Evolutionary conservation across 2,329 filamentous ascomycete species (phyloP).

Genomic region (Talaromyces sp.): DNA sequence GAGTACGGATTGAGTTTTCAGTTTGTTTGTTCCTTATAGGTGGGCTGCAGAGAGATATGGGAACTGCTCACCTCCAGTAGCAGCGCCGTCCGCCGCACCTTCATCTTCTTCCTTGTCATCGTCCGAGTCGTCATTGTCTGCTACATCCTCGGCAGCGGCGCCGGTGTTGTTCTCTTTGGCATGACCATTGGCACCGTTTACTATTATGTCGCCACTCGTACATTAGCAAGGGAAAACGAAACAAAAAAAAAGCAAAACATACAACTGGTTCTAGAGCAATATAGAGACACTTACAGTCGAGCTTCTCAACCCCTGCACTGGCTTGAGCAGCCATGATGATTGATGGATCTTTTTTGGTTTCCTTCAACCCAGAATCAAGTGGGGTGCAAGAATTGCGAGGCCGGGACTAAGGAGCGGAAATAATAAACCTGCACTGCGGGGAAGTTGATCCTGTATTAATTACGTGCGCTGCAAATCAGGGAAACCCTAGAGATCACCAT

Average conservation of each 20-base stretch:
- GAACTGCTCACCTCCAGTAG: constrained; percentile 30
- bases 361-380: constrained; percentile 10
- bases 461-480: background rate
- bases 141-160: constrained; percentile 40
- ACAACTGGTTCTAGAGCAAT: too few species aligned
- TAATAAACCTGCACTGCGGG: background rate
- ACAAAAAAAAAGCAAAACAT: background rate
- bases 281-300: constrained; percentile 29
- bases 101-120: constrained; percentile 50
- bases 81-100: constrained; percentile 33
- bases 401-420: background rate
- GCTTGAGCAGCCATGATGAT: constrained; percentile 40
- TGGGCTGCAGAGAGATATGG: background rate
- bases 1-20: background rate
- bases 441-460: background rate
- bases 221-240: background rate
- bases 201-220: constrained; percentile 19
- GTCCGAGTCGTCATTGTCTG: constrained; percentile 52
- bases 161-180: constrained; percentile 26
- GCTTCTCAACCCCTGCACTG: constrained; percentile 37
- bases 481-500: background rate
- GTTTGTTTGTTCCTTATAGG: background rate
- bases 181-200: constrained; percentile 35
- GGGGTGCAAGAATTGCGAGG: constrained; percentile 8
- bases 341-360: constrained; percentile 3